phyloP scores from a whole-genome alignment of 129 eudicot species.

The Flaveria linearis region DNA sequence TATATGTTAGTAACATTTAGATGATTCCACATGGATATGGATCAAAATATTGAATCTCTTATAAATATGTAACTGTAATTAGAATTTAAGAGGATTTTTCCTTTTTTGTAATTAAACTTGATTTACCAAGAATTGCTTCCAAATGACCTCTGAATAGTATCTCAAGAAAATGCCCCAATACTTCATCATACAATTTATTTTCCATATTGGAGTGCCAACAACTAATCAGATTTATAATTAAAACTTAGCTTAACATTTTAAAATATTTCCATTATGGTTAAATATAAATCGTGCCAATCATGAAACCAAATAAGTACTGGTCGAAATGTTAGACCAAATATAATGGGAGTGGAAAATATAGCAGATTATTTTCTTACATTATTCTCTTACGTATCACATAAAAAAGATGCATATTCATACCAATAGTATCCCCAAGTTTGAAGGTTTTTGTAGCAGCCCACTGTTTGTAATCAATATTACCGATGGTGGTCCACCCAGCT shows the following conservation, averaged over 20 bases:
- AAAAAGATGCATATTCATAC: slow-evolving; percentile 37
- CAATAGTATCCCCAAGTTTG: slow-evolving; percentile 64
- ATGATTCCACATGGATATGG: neutral
- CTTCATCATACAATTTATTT: neutral
- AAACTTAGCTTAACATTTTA: neutral
- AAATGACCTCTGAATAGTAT: neutral
- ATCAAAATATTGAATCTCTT: neutral
- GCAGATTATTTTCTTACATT: too few species aligned
- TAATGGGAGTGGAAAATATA: too few species aligned
- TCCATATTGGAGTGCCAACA: neutral
- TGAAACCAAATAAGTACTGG: neutral
- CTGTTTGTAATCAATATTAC: slow-evolving; percentile 69
- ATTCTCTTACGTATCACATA: neutral
- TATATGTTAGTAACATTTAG: neutral
- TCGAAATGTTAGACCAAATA: too few species aligned
- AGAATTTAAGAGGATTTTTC: neutral
- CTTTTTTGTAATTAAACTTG: neutral
- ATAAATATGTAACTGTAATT: neutral
- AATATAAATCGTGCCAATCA: too few species aligned
- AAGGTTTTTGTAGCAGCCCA: slow-evolving; percentile 84
- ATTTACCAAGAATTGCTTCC: neutral
- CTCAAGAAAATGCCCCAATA: neutral
- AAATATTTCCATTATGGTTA: neutral
- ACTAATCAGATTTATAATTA: neutral
- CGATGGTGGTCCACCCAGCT: slow-evolving; percentile 91